Conservation (phyloP, 2,329 filamentous ascomycete genomes). For the Cladorrhinum sp. region DNA sequence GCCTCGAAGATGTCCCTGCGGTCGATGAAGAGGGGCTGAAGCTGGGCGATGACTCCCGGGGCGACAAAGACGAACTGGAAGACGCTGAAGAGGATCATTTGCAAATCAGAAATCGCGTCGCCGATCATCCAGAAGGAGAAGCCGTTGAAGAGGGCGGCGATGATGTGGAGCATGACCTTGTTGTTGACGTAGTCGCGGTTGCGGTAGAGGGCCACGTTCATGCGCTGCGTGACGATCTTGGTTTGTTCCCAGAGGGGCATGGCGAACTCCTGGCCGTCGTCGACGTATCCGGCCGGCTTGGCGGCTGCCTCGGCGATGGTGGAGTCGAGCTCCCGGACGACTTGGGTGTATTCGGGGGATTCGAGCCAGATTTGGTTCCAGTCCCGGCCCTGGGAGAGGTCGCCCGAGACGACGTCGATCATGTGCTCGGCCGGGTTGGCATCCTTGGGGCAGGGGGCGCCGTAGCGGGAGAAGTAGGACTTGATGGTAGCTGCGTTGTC, state of each 20-base stretch:
- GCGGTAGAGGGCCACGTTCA: slow-evolving; percentile 60
- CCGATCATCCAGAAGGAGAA: slow-evolving; percentile 62
- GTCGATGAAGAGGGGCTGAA: slow-evolving; percentile 57
- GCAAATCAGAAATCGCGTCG: slow-evolving; percentile 47
- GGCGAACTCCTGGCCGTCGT: slow-evolving; percentile 67
- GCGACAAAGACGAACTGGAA: slow-evolving; percentile 64
- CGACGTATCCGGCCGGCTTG: slow-evolving; percentile 38
- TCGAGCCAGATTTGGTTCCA: slow-evolving; percentile 37
- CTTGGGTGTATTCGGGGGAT: slow-evolving; percentile 35
- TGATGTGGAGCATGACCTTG: slow-evolving; percentile 57
- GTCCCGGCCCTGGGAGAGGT: slow-evolving; percentile 43
- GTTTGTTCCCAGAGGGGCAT: slow-evolving; percentile 62
- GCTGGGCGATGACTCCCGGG: slow-evolving; percentile 55
- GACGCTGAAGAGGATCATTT: slow-evolving; percentile 55
- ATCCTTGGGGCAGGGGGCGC: slow-evolving; percentile 57
- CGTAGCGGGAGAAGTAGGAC: slow-evolving; percentile 64
- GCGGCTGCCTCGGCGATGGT: slow-evolving; percentile 55
- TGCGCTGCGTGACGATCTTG: slow-evolving; percentile 61
- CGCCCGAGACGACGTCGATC: slow-evolving; percentile 57
- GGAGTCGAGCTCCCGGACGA: slow-evolving; percentile 62
- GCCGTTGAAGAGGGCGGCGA: slow-evolving; percentile 56
- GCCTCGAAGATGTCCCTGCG: slow-evolving; percentile 56
- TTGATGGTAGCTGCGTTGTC: slow-evolving; percentile 49
- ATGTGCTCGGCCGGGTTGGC: slow-evolving; percentile 76
- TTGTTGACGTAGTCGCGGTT: slow-evolving; percentile 66